Percentiles rank a stretch among this genome's conserved stretches.
phyloP scores from a whole-genome alignment of 495 filamentous ascomycete species.

The Cudoniella acicularis region DNA sequence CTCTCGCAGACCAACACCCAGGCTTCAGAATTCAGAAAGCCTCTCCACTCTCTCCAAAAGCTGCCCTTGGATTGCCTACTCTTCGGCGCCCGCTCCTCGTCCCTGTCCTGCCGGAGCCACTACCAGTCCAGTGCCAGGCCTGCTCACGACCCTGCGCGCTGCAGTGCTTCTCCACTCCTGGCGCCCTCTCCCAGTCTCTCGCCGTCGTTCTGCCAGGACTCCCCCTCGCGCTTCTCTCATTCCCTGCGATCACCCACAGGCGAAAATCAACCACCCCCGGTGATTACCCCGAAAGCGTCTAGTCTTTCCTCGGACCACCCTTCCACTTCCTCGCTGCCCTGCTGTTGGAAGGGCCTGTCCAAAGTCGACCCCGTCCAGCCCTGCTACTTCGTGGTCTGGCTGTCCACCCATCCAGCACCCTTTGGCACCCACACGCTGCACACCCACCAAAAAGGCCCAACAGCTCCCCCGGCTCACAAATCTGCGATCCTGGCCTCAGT shows the following conservation, averaged over 20 bases:
- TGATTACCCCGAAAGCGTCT: slow-evolving; percentile 2
- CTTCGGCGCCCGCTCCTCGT: too few relatives aligned
- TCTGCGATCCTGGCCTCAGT: background rate
- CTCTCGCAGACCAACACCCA: too few relatives aligned
- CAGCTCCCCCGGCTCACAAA: background rate
- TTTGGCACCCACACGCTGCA: background rate
- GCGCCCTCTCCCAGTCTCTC: background rate
- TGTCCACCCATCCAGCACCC: background rate
- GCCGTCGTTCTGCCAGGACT: background rate
- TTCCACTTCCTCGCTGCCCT: background rate
- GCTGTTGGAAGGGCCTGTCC: background rate
- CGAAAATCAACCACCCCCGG: background rate
- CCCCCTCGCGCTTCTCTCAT: background rate
- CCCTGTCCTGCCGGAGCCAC: too few relatives aligned
- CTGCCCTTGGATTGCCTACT: too few relatives aligned
- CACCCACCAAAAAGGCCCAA: too few relatives aligned
- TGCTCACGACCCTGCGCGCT: background rate
- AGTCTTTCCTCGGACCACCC: background rate
- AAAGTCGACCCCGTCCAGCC: background rate
- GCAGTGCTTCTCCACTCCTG: background rate
- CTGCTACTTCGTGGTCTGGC: background rate
- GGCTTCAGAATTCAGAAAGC: too few relatives aligned
- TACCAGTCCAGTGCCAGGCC: too few relatives aligned
- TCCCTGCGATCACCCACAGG: slow-evolving; percentile 1
- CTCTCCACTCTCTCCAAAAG: background rate